These are phyloP conservation scores for Pascua guehoae DNA, from an alignment of 1,284 basidiomycete species.

Conservation along the genomic window DNA sequence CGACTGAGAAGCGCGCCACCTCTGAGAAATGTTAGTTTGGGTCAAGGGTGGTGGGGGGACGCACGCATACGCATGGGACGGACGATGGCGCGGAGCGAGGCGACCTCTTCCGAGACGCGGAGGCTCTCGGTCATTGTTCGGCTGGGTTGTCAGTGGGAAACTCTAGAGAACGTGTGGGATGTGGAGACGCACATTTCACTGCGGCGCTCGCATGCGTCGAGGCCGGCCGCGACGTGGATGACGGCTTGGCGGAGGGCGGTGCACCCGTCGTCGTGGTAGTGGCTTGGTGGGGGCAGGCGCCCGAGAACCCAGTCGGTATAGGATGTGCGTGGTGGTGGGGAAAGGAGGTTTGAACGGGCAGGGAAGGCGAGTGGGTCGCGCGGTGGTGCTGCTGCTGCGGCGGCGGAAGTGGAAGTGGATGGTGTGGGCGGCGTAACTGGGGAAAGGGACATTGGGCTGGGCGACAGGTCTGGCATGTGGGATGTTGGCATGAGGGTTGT, in stretches of 20 bases:
- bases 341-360: background rate
- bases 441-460: background rate
- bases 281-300: conserved; percentile 1
- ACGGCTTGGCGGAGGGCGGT: conserved; percentile 23
- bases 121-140: conserved; percentile 62
- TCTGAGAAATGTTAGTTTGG: conserved; percentile 5
- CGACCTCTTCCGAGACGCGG: conserved; percentile 70
- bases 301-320: conserved; percentile 12
- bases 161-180: no score
- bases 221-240: conserved; percentile 29
- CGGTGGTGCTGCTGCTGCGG: background rate
- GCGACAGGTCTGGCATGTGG: background rate
- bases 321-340: conserved; percentile 1
- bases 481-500: no score
- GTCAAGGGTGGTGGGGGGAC: background rate
- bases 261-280: conserved; percentile 1
- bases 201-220: conserved; percentile 36
- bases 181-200: conserved; percentile 31
- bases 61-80: conserved; percentile 70
- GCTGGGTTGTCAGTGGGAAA: conserved; percentile 13
- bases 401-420: background rate
- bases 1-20: conserved; percentile 2
- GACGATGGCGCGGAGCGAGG: conserved; percentile 65
- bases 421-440: background rate
- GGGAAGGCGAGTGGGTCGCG: background rate